A percentile compares a stretch with the other conserved stretches of the same genome.
Conservation (phyloP, 2,329 filamentous ascomycete species). For the Coniella lustricola region DNA sequence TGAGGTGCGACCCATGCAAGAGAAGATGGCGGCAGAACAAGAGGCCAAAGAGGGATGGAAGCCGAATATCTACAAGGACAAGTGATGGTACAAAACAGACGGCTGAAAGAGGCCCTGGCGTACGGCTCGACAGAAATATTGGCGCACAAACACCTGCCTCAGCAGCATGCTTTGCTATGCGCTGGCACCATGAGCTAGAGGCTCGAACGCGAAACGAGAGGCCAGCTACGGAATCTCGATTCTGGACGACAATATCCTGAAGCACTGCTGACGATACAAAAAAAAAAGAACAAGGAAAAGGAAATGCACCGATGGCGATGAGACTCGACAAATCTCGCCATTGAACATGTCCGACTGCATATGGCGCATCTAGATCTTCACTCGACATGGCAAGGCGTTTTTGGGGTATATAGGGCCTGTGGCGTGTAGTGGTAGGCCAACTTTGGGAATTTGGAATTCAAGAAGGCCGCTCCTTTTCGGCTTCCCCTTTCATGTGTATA, state of each 20-base stretch:
- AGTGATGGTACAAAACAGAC: constrained; percentile 36
- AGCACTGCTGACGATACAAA: neutral
- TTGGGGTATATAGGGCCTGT: constrained; percentile 4
- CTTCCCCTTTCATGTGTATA: constrained; percentile 9
- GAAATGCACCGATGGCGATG: neutral
- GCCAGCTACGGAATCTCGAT: neutral
- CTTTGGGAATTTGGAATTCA: neutral
- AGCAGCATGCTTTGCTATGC: too few relatives aligned
- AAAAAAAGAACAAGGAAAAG: neutral
- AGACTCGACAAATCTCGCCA: constrained; percentile 1
- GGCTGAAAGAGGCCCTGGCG: neutral
- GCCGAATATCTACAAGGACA: constrained; percentile 89
- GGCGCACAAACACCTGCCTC: neutral
- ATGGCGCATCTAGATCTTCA: constrained; percentile 14
- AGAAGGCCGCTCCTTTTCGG: constrained; percentile 1
- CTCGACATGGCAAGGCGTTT: constrained; percentile 17
- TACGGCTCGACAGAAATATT: neutral
- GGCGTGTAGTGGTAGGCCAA: neutral
- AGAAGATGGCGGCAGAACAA: constrained; percentile 65
- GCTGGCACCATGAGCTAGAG: too few relatives aligned
- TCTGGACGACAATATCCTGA: neutral
- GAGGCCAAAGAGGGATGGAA: constrained; percentile 84
- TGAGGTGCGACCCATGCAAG: constrained; percentile 67
- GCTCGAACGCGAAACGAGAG: too few relatives aligned
- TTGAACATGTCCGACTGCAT: constrained; percentile 1